A percentile compares a stretch with the other conserved stretches of the same genome.
These are phyloP conservation scores for Solanum sejunctum DNA, from an alignment of 257 asterid genomes.

Conservation along the genomic window DNA sequence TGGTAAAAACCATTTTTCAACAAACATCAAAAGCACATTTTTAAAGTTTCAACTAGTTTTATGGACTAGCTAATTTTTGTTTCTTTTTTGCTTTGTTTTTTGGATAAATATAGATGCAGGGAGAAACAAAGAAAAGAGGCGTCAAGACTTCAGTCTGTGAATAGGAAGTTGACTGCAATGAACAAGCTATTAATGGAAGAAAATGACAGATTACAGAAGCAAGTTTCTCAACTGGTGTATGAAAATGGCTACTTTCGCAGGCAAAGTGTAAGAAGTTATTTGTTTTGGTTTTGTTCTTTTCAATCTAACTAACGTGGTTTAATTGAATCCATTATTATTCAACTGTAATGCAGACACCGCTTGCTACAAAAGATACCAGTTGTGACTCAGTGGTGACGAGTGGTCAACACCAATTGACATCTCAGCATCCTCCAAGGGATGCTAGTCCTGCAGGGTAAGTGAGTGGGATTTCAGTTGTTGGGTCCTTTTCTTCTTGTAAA, in stretches of 20 bases:
- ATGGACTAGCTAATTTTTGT: not conserved
- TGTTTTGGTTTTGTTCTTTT: not conserved
- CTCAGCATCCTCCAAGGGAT: slow-evolving; percentile 93
- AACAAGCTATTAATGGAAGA: slow-evolving; percentile 87
- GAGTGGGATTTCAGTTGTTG: slow-evolving; percentile 35
- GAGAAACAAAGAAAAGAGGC: slow-evolving; percentile 93
- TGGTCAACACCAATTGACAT: slow-evolving; percentile 67
- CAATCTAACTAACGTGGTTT: not conserved
- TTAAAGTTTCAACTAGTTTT: not conserved
- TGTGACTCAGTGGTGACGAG: slow-evolving; percentile 90
- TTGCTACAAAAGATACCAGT: slow-evolving; percentile 75
- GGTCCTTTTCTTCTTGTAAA: slow-evolving; percentile 37
- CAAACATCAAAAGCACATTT: not conserved
- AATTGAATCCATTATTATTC: not conserved
- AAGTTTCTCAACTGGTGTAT: slow-evolving; percentile 74
- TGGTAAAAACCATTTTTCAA: not conserved
- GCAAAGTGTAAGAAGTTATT: slow-evolving; percentile 29
- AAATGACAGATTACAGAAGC: slow-evolving; percentile 86
- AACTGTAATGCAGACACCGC: slow-evolving; percentile 33
- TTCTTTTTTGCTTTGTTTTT: not conserved
- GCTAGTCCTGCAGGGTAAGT: slow-evolving; percentile 99
- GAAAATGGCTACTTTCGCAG: slow-evolving; percentile 77
- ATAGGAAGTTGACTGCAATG: slow-evolving; percentile 89
- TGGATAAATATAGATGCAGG: slow-evolving; percentile 46
- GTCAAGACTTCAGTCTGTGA: slow-evolving; percentile 69